Evolutionary conservation across 441 rosid genomes (phyloP).

Genomic region (Gossypium gossypioides): DNA sequence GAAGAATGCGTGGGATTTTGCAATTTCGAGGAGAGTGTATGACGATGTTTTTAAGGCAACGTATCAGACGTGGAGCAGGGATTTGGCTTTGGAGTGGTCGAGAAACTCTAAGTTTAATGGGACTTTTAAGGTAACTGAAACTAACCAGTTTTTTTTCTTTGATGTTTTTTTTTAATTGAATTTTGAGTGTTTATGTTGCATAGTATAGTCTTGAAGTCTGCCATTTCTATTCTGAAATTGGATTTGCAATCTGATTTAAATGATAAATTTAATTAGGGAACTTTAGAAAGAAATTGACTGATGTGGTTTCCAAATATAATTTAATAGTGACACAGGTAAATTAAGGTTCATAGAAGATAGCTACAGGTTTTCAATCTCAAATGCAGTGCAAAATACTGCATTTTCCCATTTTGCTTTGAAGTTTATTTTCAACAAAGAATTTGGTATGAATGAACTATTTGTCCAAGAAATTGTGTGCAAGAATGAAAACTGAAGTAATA

Average conservation of each 20-base stretch:
- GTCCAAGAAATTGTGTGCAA: not conserved
- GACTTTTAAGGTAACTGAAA: conserved; percentile 49
- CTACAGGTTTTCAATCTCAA: not conserved
- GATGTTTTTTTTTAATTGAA: not conserved
- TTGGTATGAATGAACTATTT: not conserved
- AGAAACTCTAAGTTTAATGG: conserved; percentile 49
- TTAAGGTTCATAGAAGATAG: not conserved
- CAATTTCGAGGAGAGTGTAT: conserved; percentile 48
- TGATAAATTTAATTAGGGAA: not conserved
- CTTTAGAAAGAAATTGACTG: not conserved
- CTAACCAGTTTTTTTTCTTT: not conserved
- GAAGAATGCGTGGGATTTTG: conserved; percentile 76
- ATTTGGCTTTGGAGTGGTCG: conserved; percentile 67
- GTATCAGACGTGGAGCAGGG: conserved; percentile 59
- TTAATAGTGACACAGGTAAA: not conserved
- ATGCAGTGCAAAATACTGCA: not conserved
- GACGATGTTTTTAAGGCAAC: conserved; percentile 58
- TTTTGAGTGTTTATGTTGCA: not conserved
- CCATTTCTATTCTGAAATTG: not conserved
- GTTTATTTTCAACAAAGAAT: not conserved
- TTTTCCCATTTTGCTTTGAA: not conserved
- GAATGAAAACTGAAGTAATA: not conserved
- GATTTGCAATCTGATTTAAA: not conserved
- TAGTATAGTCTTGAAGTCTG: not conserved
- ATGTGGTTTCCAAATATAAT: not conserved